phyloP scores from a whole-genome alignment of 768 basidiomycete genomes.

The Chlorophyllum brunneum region DNA sequence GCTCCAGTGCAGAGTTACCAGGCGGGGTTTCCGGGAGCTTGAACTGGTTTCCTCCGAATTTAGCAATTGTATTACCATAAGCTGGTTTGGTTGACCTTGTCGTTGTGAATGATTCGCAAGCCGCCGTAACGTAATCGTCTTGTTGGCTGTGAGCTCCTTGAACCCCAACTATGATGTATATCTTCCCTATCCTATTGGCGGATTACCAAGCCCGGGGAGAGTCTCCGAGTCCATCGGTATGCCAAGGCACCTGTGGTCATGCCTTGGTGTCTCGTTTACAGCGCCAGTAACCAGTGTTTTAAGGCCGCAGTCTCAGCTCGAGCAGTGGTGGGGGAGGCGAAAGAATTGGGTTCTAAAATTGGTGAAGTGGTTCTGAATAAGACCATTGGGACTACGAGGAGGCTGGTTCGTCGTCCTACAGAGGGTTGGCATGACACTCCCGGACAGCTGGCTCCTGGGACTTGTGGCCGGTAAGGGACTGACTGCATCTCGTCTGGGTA shows the following conservation, averaged over 20 bases:
- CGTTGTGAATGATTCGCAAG: too few relatives aligned
- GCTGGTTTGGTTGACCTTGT: neutral
- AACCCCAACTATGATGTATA: too few relatives aligned
- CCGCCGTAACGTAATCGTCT: neutral
- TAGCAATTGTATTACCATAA: slow-evolving; percentile 7
- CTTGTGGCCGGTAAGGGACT: neutral
- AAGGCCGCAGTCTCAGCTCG: neutral
- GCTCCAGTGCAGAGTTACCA: too few relatives aligned
- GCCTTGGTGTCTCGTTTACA: neutral
- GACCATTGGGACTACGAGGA: slow-evolving; percentile 9
- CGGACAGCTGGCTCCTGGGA: neutral
- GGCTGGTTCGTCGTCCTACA: slow-evolving; percentile 32
- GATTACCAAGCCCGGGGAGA: too few relatives aligned
- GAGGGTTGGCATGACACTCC: slow-evolving; percentile 22
- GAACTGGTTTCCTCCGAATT: neutral
- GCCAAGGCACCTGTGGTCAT: too few relatives aligned
- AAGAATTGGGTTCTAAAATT: neutral
- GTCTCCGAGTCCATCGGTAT: too few relatives aligned
- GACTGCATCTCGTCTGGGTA: neutral
- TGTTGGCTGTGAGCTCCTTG: neutral
- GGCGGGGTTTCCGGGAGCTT: too few relatives aligned
- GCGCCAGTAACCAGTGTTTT: neutral
- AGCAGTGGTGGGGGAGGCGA: neutral
- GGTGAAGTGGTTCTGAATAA: neutral
- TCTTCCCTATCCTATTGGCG: too few relatives aligned